Evolutionary conservation across 1,284 basidiomycete species (phyloP).

Genomic region (Coriolopsis trogii): DNA sequence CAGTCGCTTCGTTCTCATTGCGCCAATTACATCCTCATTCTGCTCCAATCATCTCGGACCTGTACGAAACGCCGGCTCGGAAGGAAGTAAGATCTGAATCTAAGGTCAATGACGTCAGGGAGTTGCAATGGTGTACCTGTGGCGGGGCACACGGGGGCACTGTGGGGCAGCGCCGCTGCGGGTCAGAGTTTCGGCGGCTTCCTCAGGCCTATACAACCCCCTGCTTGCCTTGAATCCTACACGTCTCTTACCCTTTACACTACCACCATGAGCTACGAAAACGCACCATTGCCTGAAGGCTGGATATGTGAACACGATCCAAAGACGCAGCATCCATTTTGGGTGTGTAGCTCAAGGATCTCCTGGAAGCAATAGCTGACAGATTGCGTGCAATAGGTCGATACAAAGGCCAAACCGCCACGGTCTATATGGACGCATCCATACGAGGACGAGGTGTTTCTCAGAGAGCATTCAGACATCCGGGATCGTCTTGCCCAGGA

Average conservation of each 20-base stretch:
- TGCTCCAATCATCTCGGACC: no score
- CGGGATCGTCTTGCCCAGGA: constrained; percentile 39
- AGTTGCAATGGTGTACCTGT: no score
- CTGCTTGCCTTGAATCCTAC: no score
- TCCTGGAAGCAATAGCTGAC: constrained; percentile 12
- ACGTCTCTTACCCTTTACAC: constrained; percentile 7
- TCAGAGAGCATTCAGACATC: constrained; percentile 56
- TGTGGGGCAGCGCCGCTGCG: no score
- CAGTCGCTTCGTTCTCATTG: no score
- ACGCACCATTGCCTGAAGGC: constrained; percentile 51
- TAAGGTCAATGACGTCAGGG: no score
- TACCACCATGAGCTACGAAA: constrained; percentile 26
- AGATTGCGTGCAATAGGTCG: constrained; percentile 46
- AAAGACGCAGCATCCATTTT: constrained; percentile 46
- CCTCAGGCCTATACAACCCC: no score
- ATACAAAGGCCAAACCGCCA: constrained; percentile 64
- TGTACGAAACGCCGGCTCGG: no score
- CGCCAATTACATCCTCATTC: no score
- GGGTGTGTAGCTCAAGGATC: constrained; percentile 33
- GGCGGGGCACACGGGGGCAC: no score
- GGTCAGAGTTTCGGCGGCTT: no score
- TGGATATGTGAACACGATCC: constrained; percentile 62
- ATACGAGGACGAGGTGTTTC: constrained; percentile 65
- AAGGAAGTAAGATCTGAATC: no score
- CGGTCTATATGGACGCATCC: constrained; percentile 74